Evolutionary conservation across 2,329 filamentous ascomycete genomes (phyloP), one percentile per base, ranked within the genome.

Genomic region (Mycogone perniciosa): DNA sequence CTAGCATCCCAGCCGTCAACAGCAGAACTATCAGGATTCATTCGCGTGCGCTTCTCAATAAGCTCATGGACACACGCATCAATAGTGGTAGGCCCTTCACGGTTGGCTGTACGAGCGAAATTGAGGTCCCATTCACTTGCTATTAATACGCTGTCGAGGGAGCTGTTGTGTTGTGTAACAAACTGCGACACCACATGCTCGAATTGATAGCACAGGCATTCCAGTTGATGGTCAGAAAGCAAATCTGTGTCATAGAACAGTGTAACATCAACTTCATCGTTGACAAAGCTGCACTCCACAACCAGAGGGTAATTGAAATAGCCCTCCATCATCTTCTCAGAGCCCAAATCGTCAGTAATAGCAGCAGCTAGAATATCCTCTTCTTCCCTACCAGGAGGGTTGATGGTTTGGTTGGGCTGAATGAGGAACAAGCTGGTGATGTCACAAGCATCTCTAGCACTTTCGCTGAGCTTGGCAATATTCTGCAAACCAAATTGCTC

Each of bases 1-100:
- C 56, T 27, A 10, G 54, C 51, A 50, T 59, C 54, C 57, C 56
- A 59, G 7, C 55, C 40, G 8, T 40, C 20, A 6, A 53, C 50
- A n/a, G 52, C 40, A 10, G 29, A 34, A 2, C 43, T 37, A 11
- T 48, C 33, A 2, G 31, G 20, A 9, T 26, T 20, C 3, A 30
- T 49, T 8, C 31, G 2, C 27, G 9, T 31, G 40, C 5, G 33
- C 33, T 35, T 51, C 20, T 20, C 20, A 26, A 52, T 20, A 6
- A 48, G 5, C 27, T 48, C 46, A 31, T 49, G 50, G 9, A 52
- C 39, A 26, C 50, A 52, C 8, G n/a, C 31, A 9, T 44, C 29
- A 8, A 49, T 29, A 7, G 39, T 10, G 6, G 30, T 5, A 6
- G 44, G 10, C 4, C 38, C 34, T 31, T 49, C 39, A 6, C 2